Evolutionary conservation across 768 basidiomycete genomes (phyloP).

Genomic region (Lepiota subincarnata): DNA sequence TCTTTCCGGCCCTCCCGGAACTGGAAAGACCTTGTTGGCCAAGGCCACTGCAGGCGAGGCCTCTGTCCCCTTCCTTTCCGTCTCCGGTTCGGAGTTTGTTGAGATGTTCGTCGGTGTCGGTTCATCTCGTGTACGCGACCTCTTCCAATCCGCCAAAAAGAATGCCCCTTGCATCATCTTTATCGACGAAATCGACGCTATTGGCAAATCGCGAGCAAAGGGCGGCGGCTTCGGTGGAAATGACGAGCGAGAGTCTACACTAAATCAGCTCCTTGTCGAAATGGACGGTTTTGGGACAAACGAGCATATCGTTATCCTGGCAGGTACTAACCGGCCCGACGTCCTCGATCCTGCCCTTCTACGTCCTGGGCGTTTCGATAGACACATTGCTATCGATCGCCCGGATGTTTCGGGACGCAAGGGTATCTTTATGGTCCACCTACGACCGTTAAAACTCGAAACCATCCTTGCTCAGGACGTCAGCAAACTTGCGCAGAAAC

Average conservation of each 20-base stretch:
- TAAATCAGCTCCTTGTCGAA: constrained; percentile 96
- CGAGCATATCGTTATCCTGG: constrained; percentile 93
- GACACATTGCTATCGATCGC: constrained; percentile 92
- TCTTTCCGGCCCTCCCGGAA: constrained; percentile 93
- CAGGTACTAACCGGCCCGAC: constrained; percentile 96
- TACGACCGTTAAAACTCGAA: constrained; percentile 74
- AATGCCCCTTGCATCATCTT: constrained; percentile 98
- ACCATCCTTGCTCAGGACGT: constrained; percentile 46
- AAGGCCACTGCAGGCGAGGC: constrained; percentile 99
- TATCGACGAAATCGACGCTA: constrained; percentile 98
- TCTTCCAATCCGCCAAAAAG: constrained; percentile 97
- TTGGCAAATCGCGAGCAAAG: constrained; percentile 88
- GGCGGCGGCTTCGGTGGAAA: constrained; percentile 80
- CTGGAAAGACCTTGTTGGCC: constrained; percentile 95
- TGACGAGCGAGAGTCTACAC: constrained; percentile 95
- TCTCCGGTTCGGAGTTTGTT: constrained; percentile 98
- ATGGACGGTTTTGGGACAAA: constrained; percentile 99
- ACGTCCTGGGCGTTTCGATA: constrained; percentile 96
- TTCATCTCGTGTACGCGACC: constrained; percentile 93
- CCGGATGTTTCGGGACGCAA: constrained; percentile 93
- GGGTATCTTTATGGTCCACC: constrained; percentile 92
- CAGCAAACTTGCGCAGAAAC: constrained; percentile 76
- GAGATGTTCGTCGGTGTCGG: constrained; percentile 99
- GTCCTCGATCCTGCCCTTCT: constrained; percentile 93
- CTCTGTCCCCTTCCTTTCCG: constrained; percentile 95